Base-by-base conservation (phyloP, 192 early-diverging fungal species). In the Chytriomyces confervae region DNA sequence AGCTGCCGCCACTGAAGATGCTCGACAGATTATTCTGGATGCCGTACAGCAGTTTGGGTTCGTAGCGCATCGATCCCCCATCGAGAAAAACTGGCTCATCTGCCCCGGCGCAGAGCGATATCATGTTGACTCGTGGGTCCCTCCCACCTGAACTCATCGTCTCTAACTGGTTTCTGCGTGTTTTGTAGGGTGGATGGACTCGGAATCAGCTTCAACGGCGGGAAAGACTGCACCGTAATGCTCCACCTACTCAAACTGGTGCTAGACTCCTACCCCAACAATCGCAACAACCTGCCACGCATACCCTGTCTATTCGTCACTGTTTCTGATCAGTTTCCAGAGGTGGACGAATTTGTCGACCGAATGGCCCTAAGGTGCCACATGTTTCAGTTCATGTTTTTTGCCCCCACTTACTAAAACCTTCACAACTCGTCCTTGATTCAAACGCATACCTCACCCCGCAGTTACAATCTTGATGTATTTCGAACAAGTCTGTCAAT, bases 181-280 rank as follows among this genome's bases (percentile, higher is more conserved):
- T 48, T 11, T 4, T 69, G 7, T 86, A 95, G 94, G 50, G 78
- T 84, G 20, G 81, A 88, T 0, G 83, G 85, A 6, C 63, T 97
- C 10, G 89, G 92, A 6, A 83, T 98, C 51, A 92, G 92, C 64
- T 98, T 97, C 76, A 98, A 98, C 78, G 97, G 97, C 8, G 97
- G 97, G 18, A 98, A 98, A 81, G 97, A 98, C 80, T 97, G 97
- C 83, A 97, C 96, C 2, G 94, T 96, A 10, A 82, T 98, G 53
- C 85, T 98, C 53, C 92, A 95, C 77, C 78, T 97, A 43, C 87
- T 92, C 29, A 83, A 87, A 6, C 92, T 92, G 18, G 95, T 91
- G 2, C 81, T 92, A 44, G 79, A 85, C 77, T 82, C 72, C 43
- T 57, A n/a, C 63, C 81, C 57, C 44, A 20, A 29, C 50, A 49